Base-by-base conservation (phyloP, 2,329 filamentous ascomycete genomes). In the Nothophoma quercina region DNA sequence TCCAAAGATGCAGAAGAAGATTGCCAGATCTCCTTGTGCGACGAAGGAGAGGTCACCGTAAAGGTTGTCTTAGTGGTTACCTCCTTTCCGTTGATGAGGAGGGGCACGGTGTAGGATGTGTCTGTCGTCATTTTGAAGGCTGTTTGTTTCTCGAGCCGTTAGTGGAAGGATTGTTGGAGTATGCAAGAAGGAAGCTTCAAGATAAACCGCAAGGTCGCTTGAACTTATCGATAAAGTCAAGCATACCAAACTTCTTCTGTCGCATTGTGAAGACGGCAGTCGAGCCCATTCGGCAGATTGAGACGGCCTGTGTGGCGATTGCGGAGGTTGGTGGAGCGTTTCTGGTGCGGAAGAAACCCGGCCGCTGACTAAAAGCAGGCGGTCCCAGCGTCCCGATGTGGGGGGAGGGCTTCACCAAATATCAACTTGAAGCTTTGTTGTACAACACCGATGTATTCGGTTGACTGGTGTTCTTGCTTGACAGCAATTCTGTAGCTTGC, bases 1-100 rank as follows among this genome's bases (percentile, higher is more conserved):
- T 78, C 71, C 29, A 81, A 76, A 2, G 85, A 84, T 26, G 83
- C 84, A 26, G 81, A 79, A 51, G 83, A 84, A 50, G 81, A 79
- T 57, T 83, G 77, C 66, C 86, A 78, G 30, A 85, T 68, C 12
- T 82, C 66, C 68, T 84, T 63, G 72, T 84, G 64, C 40, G 79
- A 79, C 7, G 72, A 67, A 2, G 88, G 88, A 41, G 79, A 84
- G 58, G 79, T 74, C 28, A 91, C 82, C 41, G 81, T 70, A 63
- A 86, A 86, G 23, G 79, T 80, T 26, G 75, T 78, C 2, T 70
- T 64, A 2, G 82, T 78, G 5, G 64, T 70, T 45, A 79, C 67
- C 49, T 85, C 78, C 57, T 79, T 68, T 63, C 79, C 79, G 49
- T 79, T 76, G 60, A 82, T 80, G 62, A 78, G 74, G 55, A 82